Evolutionary conservation across 495 filamentous ascomycete species (phyloP).

Genomic region (Tuber indicum): DNA sequence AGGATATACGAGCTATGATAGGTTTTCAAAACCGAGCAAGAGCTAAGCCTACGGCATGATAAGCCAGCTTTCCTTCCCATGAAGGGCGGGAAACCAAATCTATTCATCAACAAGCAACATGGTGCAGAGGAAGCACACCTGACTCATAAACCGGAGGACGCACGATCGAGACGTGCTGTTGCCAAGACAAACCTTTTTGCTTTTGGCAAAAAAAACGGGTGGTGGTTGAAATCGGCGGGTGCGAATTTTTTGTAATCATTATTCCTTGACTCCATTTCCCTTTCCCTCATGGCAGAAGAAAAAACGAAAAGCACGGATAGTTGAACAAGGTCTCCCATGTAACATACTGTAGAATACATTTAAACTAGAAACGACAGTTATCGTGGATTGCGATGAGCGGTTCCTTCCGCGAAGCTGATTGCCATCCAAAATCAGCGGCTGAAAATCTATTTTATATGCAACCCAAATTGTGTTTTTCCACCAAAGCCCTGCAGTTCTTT

Average conservation of each 20-base stretch:
- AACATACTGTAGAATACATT: neutral
- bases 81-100: neutral
- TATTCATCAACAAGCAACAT: conserved; percentile 35
- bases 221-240: neutral
- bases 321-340: neutral
- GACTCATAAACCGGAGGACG: conserved; percentile 52
- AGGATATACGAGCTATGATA: too few relatives aligned
- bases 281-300: too few relatives aligned
- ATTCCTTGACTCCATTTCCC: neutral
- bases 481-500: neutral
- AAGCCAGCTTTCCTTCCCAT: neutral
- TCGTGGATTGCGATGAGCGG: too few relatives aligned
- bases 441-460: neutral
- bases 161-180: conserved; percentile 50
- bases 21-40: neutral
- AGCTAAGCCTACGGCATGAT: neutral
- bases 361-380: neutral
- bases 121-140: conserved; percentile 44
- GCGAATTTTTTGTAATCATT: neutral
- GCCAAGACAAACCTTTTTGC: conserved; percentile 34
- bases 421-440: neutral
- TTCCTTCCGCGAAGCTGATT: neutral
- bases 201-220: neutral
- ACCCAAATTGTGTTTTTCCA: neutral
- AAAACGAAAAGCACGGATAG: too few relatives aligned